Base-by-base conservation (phyloP, 1,139 yeast genomes). In the Arxiozyma slooffiae region DNA sequence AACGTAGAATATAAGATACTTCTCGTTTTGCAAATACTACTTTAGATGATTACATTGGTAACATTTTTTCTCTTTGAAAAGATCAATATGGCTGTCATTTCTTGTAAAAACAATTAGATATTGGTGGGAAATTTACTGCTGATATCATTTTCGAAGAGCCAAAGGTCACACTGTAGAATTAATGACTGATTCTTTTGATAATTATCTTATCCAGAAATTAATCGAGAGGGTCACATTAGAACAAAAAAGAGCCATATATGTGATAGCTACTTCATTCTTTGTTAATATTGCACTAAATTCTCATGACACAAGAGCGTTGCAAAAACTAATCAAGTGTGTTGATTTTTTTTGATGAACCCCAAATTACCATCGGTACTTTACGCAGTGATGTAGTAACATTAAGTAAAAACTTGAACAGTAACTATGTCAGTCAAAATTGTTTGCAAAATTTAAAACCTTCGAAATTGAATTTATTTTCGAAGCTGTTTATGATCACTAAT, bases 151-250 rank as follows among this genome's bases (percentile, higher is more conserved):
- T 88, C 68, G 80, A 81, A 53, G 96, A 92, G 65, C 89, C 44
- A 79, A 81, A 57, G 73, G 78, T 44, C 85, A 86, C 60, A 82
- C 88, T 52, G 81, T 87, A 44, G 96, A 89, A 64, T 74, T 92
- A 56, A 90, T 92, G 95, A 79, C 87, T 47, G 97, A 92, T 67
- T 97, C 97, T 1, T 92, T 92, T 72, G 98, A 98, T n/a, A 92
- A 92, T 65, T 92, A 92, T 65, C 74, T 92, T 61, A 81, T 95
- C 57, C 98, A 92, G 68, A 92, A 90, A 67, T 73, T 92, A 57
- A 75, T 90, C 56, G 95, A 92, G 63, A 78, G 81, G 59, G 83
- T 89, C 37, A 73, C 79, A 23, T 73, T 75, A 20, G 81, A 77
- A 53, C 96, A 89, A 69, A 75, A 96, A 54, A 75, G 85, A 20